Evolutionary conservation across 371 early-diverging fungal species (phyloP), one percentile per base, ranked within the genome.

Genomic region (Mycotypha africana): DNA sequence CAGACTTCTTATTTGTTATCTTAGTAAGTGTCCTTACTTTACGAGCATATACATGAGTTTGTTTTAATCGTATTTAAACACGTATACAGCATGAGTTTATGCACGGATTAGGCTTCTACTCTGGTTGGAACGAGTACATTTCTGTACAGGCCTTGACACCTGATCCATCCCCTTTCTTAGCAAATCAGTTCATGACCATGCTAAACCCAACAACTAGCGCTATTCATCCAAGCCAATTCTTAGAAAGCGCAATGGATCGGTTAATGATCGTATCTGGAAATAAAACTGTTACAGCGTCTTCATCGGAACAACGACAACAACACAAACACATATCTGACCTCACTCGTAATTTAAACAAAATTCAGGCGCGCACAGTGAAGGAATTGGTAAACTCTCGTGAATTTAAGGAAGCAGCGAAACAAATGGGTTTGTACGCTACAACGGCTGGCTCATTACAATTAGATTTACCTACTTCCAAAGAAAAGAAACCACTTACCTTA

Each of bases 51-150:
- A 12, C 11, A 14, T 11, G 19, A 8, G 3, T 26, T n/a, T 35
- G 11, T 25, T 31, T 25, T 28, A 22, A 24, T 2, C 3, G 7
- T 14, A 22, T 32, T 19, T 2, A 8, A 31, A 17, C 2, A 12
- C 24, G 16, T 40, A 21, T 22, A 3, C 24, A 61, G 60, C 84
- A 84, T 41, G 84, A 84, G 47, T 58, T 84, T 8, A 63, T 82
- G 23, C 84, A 84, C 58, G 84, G 84, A 0, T 49, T 84, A 14
- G 84, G 82, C 2, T 78, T 82, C 44, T 66, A 75, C 19, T 67
- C 78, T 5, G 57, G 53, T 17, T 74, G 77, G 68, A 58, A 59
- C 14, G 56, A 71, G 23, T 54, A 60, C 25, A 21, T 70, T 11
- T 35, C 53, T 10, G 17, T 14, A 3, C 26, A 46, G 2, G 33